These are phyloP conservation scores for Lipomyces orientalis DNA, from an alignment of 805 yeast genomes.

Conservation along the genomic window DNA sequence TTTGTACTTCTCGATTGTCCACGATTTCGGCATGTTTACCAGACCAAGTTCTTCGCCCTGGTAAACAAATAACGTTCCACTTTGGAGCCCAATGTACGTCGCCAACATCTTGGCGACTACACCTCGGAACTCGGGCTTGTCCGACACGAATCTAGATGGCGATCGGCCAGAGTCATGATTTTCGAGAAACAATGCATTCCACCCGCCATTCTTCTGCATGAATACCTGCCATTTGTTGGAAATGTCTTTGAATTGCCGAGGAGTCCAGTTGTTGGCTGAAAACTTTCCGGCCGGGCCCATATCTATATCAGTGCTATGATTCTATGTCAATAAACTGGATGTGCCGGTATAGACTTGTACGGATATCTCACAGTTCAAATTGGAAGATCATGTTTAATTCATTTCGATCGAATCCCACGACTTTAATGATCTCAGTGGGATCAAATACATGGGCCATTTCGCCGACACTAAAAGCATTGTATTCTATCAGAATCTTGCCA, in stretches of 20 bases:
- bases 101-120: constrained; percentile 58
- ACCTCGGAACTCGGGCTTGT: constrained; percentile 46
- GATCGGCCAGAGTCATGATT: constrained; percentile 66
- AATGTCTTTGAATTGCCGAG: constrained; percentile 26
- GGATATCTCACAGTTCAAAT: constrained; percentile 40
- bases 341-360: neutral
- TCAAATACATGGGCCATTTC: constrained; percentile 56
- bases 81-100: constrained; percentile 52
- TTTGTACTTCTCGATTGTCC: constrained; percentile 57
- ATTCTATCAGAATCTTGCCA: constrained; percentile 53
- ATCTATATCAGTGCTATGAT: constrained; percentile 26
- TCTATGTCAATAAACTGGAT: neutral
- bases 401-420: constrained; percentile 39
- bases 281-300: constrained; percentile 26
- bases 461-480: constrained; percentile 63
- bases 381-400: constrained; percentile 43
- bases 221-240: constrained; percentile 42
- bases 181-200: constrained; percentile 63
- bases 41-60: constrained; percentile 62
- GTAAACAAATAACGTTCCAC: constrained; percentile 62
- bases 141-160: constrained; percentile 58
- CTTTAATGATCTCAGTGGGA: constrained; percentile 33
- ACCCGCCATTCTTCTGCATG: constrained; percentile 58
- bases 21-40: constrained; percentile 41
- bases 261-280: constrained; percentile 14